Evolutionary conservation across 2,329 filamentous ascomycete species (phyloP).

Genomic region (Stagonosporopsis cucurbitacearum): DNA sequence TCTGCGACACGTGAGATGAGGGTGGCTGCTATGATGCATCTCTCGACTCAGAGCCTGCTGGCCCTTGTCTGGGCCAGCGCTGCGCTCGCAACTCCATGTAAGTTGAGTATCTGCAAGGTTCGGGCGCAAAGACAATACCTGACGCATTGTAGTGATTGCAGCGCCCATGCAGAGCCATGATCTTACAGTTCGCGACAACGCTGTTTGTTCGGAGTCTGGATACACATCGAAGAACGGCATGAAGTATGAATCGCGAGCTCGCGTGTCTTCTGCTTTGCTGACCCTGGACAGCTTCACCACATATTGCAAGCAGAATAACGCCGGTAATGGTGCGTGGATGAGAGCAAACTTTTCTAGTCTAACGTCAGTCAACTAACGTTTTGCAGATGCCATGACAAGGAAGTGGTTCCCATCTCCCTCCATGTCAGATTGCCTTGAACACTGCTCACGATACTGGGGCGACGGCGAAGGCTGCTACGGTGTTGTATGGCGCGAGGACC

Average conservation of each 20-base stretch:
- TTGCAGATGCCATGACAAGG: slow-evolving; percentile 8
- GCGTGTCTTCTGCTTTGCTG: neutral
- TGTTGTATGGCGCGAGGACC: slow-evolving; percentile 30
- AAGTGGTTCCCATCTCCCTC: slow-evolving; percentile 23
- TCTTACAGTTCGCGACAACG: slow-evolving; percentile 23
- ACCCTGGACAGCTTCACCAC: slow-evolving; percentile 29
- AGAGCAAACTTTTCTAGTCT: neutral
- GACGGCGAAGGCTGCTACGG: slow-evolving; percentile 41
- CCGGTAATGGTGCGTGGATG: slow-evolving; percentile 30
- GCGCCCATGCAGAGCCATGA: slow-evolving; percentile 22
- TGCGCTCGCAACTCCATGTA: slow-evolving; percentile 34
- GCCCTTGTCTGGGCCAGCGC: slow-evolving; percentile 30
- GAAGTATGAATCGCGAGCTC: slow-evolving; percentile 5
- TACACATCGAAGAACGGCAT: slow-evolving; percentile 41
- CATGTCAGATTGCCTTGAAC: slow-evolving; percentile 40
- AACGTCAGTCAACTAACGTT: neutral
- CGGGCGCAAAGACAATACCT: slow-evolving; percentile 2
- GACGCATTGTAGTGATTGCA: slow-evolving; percentile 25
- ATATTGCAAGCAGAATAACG: slow-evolving; percentile 40
- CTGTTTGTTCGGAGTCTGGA: slow-evolving; percentile 23
- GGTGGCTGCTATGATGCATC: neutral
- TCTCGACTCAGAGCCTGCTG: slow-evolving; percentile 20
- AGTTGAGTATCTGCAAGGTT: slow-evolving; percentile 10
- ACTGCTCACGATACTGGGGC: slow-evolving; percentile 42
- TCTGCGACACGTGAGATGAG: neutral